Evolutionary conservation across 148 eudicot genomes (phyloP).

Genomic region (Vaccinium darrowii): DNA sequence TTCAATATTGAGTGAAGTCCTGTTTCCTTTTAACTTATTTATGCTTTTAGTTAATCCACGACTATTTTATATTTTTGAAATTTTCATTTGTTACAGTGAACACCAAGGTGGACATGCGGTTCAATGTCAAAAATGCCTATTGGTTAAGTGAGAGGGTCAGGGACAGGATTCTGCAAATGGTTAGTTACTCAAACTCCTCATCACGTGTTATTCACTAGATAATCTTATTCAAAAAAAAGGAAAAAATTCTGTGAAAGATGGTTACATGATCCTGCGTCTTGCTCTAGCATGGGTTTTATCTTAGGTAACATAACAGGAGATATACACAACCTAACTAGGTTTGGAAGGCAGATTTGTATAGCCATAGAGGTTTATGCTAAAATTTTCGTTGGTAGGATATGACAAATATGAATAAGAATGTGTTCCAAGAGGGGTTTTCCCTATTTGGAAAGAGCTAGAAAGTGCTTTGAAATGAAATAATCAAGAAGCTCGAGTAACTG

Average conservation of each 20-base stretch:
- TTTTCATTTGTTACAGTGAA: conserved; percentile 39
- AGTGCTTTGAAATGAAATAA: neutral
- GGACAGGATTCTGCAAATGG: conserved; percentile 68
- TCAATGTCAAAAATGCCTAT: conserved; percentile 67
- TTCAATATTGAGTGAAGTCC: neutral
- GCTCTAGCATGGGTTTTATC: conserved; percentile 4
- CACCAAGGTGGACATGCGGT: conserved; percentile 91
- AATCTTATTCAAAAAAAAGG: neutral
- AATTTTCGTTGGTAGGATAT: neutral
- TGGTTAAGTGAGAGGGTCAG: conserved; percentile 80
- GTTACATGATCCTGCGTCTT: neutral
- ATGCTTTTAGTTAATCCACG: conserved; percentile 4
- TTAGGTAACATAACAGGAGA: neutral
- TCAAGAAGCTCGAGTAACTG: too few relatives aligned
- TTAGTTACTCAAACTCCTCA: conserved; percentile 34
- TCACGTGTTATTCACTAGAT: neutral
- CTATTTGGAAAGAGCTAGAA: neutral
- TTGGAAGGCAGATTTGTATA: neutral
- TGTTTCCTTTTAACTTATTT: neutral
- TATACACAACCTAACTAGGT: neutral
- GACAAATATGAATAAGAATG: neutral
- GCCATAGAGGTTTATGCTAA: neutral
- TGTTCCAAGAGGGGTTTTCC: neutral
- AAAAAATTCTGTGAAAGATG: neutral
- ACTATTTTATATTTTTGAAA: neutral